Conservation (phyloP, 331 rosid species). For the Phaseolus coccineus region DNA sequence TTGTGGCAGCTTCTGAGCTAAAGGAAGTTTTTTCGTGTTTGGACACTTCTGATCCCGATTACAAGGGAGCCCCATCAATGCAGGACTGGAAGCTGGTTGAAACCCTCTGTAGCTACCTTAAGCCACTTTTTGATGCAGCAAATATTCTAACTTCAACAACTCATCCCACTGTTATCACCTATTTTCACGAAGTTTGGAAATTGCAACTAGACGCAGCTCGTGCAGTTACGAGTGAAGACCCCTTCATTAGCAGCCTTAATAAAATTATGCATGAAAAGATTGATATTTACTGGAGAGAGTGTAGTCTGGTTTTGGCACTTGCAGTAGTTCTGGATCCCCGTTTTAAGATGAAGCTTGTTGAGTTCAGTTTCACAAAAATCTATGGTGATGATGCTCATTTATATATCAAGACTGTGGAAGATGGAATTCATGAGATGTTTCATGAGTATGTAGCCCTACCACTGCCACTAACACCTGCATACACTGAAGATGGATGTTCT, state of each 20-base stretch:
- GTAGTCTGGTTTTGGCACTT: constrained; percentile 29
- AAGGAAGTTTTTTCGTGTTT: constrained; percentile 21
- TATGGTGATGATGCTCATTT: constrained; percentile 19
- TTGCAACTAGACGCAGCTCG: constrained; percentile 19
- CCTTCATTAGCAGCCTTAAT: constrained; percentile 4
- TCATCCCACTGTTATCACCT: constrained; percentile 2
- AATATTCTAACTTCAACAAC: constrained; percentile 16
- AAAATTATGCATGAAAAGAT: constrained; percentile 10
- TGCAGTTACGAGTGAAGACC: not conserved
- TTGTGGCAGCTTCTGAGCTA: constrained; percentile 15
- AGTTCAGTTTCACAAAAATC: constrained; percentile 26
- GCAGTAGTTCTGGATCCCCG: constrained; percentile 28
- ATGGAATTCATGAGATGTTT: constrained; percentile 21
- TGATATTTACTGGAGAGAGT: constrained; percentile 19
- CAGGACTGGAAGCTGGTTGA: constrained; percentile 21
- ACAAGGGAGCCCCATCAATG: constrained; percentile 16
- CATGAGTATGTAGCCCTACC: constrained; percentile 21
- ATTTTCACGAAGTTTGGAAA: constrained; percentile 11
- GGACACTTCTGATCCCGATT: constrained; percentile 27
- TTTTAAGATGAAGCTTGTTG: constrained; percentile 23
- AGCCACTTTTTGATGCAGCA: constrained; percentile 23
- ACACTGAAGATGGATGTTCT: not conserved
- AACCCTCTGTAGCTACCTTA: constrained; percentile 15
- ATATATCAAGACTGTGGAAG: not conserved
- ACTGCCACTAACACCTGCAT: not conserved